Base-by-base conservation (phyloP, 164 flowering plant species). In the Stephania cephalantha region DNA sequence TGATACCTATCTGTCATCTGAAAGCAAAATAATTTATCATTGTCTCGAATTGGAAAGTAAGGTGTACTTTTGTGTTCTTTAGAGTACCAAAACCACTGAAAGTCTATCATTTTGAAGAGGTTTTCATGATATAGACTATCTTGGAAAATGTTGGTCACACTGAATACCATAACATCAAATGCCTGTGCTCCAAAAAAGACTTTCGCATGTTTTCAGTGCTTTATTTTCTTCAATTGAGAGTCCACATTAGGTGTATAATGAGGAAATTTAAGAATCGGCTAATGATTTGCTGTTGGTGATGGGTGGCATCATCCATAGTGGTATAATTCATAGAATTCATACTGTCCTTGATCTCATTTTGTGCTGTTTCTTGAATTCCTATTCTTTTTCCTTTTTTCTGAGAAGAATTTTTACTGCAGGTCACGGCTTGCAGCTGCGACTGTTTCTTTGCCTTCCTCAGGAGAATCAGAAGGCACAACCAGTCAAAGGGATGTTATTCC, bases 371-470 rank as follows among this genome's bases (percentile, higher is more conserved):
- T 3, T 12, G 53, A 29, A 68, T 71, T 31, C 9, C 45, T 69
- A 68, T 3, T 70, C 45, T 69, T 68, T 3, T 70, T 8, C 4
- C 29, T 74, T 74, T 46, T 46, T 31, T 46, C 45, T 48, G 53
- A 8, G 7, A 63, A 63, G 22, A 18, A 13, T 63, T 71, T 78
- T 73, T 68, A 7, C 18, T 85, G 79, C 88, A 95, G 99, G 83
- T 90, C 97, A 71, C 86, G 86, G 82, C 93, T 95, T 76, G 98
- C 98, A 46, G 86, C 90, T 73, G 81, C 88, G 12, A 88, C 81
- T 76, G 87, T 95, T 74, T 72, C 85, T 6, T 76, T 88, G 35
- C 88, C 86, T 7, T 75, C 73, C 68, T 78, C 81, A 8, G 79
- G 76, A 69, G 85, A 85, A 79, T 65, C 79, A 44, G 79, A 80